A percentile compares a stretch with the other conserved stretches of the same genome.
These are phyloP conservation scores for Allantophomopsis lycopodina DNA, from an alignment of 2,329 filamentous ascomycete species.

Conservation along the genomic window DNA sequence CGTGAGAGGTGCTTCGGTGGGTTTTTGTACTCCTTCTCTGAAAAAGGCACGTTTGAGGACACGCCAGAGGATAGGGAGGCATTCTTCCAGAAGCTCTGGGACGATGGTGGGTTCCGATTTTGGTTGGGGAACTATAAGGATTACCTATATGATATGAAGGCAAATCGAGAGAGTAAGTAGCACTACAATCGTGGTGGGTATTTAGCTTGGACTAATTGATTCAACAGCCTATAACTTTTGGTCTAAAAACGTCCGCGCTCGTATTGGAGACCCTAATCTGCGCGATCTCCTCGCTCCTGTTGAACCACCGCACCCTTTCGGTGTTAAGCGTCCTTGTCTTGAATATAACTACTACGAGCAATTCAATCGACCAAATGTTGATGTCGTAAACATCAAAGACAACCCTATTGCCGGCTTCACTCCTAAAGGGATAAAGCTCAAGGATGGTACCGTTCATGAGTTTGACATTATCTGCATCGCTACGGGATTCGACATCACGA, in stretches of 20 bases:
- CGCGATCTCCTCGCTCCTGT: conserved; percentile 13
- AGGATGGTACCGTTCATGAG: conserved; percentile 13
- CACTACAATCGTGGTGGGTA: background rate
- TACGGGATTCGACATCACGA: conserved; percentile 22
- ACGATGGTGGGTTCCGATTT: conserved; percentile 37
- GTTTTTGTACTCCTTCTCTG: conserved; percentile 32
- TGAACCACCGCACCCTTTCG: conserved; percentile 26
- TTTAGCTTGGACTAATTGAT: conserved; percentile 15
- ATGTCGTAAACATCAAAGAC: conserved; percentile 29
- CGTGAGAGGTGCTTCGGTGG: background rate
- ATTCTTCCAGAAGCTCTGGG: conserved; percentile 33
- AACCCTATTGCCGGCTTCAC: conserved; percentile 25
- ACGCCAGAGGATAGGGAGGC: conserved; percentile 31
- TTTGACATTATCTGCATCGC: conserved; percentile 18
- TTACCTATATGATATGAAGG: conserved; percentile 26
- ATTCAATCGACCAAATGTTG: conserved; percentile 28
- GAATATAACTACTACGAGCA: conserved; percentile 34
- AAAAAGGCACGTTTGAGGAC: conserved; percentile 42
- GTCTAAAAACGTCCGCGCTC: conserved; percentile 26
- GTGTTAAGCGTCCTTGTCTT: conserved; percentile 30
- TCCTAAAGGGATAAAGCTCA: conserved; percentile 17
- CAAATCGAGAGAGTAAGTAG: conserved; percentile 30
- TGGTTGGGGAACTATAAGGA: conserved; percentile 42
- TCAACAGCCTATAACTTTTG: conserved; percentile 11
- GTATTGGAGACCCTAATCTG: conserved; percentile 11